Conservation (phyloP, 805 yeast genomes). For the Citeromyces matritensis region DNA sequence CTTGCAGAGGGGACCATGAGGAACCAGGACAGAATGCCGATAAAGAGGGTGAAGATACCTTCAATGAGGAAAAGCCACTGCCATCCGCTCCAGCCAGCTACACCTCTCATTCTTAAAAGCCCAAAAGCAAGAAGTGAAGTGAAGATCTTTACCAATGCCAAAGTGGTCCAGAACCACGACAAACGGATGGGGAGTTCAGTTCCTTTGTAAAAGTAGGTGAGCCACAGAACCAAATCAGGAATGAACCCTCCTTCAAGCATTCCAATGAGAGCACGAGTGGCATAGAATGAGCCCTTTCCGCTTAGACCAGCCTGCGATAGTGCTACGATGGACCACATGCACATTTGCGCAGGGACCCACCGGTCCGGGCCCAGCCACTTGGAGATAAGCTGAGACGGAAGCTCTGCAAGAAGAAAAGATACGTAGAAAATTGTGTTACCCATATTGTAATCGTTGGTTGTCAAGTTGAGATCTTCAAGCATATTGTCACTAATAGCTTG, state of each 20-base stretch:
- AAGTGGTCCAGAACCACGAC: conserved; percentile 44
- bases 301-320: conserved; percentile 30
- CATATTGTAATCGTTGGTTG: conserved; percentile 42
- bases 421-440: conserved; percentile 41
- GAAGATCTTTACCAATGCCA: conserved; percentile 27
- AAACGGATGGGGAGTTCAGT: conserved; percentile 43
- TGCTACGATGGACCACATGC: conserved; percentile 41
- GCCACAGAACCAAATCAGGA: conserved; percentile 47
- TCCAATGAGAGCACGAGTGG: conserved; percentile 37
- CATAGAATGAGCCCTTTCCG: conserved; percentile 24
- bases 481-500: conserved; percentile 46
- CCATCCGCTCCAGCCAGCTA: conserved; percentile 37
- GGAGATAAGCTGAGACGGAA: conserved; percentile 55
- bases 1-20: conserved; percentile 18
- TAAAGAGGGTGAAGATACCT: conserved; percentile 36
- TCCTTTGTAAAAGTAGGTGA: conserved; percentile 50
- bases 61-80: conserved; percentile 52
- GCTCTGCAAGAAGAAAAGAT: conserved; percentile 38
- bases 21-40: conserved; percentile 26
- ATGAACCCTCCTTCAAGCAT: conserved; percentile 58
- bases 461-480: conserved; percentile 31
- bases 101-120: conserved; percentile 32
- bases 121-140: conserved; percentile 37
- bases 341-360: conserved; percentile 46
- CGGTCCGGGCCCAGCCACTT: conserved; percentile 47